Conservation (phyloP, 192 early-diverging fungal genomes). For the Geosiphon pyriformis region DNA sequence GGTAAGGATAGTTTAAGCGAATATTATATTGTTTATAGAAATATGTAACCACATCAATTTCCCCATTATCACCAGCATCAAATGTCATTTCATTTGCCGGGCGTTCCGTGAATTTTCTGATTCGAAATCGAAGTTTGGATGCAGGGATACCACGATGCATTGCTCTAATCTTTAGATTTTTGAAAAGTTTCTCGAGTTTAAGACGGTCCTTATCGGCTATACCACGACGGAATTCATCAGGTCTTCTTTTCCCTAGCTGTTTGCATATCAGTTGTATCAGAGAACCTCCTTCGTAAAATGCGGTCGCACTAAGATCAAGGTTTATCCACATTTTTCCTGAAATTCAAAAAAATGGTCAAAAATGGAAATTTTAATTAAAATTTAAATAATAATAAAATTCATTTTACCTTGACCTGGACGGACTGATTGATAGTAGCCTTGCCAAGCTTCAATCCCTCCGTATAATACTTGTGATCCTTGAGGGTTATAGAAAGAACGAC, state of each 20-base stretch:
- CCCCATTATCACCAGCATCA: slow-evolving; percentile 57
- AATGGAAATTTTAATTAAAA: background rate
- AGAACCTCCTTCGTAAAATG: slow-evolving; percentile 58
- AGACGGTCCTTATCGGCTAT: slow-evolving; percentile 36
- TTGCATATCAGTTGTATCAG: slow-evolving; percentile 64
- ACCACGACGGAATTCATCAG: slow-evolving; percentile 41
- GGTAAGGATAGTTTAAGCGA: slow-evolving; percentile 63
- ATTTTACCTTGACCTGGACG: slow-evolving; percentile 62
- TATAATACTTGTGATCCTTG: slow-evolving; percentile 38
- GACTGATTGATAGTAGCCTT: slow-evolving; percentile 85
- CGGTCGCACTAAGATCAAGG: slow-evolving; percentile 62
- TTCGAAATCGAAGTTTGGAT: slow-evolving; percentile 60
- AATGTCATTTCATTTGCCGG: slow-evolving; percentile 60
- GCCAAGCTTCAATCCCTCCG: slow-evolving; percentile 86
- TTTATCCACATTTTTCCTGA: slow-evolving; percentile 59
- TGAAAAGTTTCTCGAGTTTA: slow-evolving; percentile 46
- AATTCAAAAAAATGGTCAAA: background rate
- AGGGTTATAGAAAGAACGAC: slow-evolving; percentile 88
- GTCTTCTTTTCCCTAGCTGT: slow-evolving; percentile 50
- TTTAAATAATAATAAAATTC: background rate
- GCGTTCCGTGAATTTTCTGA: slow-evolving; percentile 57
- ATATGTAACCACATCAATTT: slow-evolving; percentile 69
- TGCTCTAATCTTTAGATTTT: slow-evolving; percentile 47
- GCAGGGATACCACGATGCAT: slow-evolving; percentile 51
- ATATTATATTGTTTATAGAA: slow-evolving; percentile 70